Conservation (phyloP, 805 yeast species). For the Ogataea pini region DNA sequence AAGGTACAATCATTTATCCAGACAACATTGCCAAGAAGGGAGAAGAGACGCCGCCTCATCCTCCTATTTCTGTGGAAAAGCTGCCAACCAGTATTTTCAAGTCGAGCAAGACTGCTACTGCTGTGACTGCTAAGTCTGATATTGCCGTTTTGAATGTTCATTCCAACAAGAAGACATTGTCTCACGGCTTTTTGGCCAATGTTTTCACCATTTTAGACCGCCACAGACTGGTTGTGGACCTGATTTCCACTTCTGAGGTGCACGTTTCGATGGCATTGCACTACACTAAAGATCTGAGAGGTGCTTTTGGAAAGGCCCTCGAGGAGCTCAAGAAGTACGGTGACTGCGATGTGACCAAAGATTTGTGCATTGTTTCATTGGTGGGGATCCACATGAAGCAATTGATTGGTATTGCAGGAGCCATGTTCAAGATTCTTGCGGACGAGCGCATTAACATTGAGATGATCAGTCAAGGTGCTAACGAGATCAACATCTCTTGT, state of each 20-base stretch:
- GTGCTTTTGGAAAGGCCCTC: slow-evolving; percentile 67
- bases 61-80: slow-evolving; percentile 73
- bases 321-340: slow-evolving; percentile 81
- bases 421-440: slow-evolving; percentile 93
- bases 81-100: slow-evolving; percentile 40
- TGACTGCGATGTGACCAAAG: slow-evolving; percentile 81
- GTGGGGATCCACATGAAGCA: slow-evolving; percentile 98
- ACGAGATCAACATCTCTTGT: slow-evolving; percentile 94
- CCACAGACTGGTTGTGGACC: slow-evolving; percentile 85
- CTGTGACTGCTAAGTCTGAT: slow-evolving; percentile 92
- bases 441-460: slow-evolving; percentile 91
- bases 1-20: slow-evolving; percentile 93
- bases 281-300: slow-evolving; percentile 59
- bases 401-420: slow-evolving; percentile 94
- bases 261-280: slow-evolving; percentile 98
- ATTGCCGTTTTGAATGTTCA: slow-evolving; percentile 92
- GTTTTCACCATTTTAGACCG: slow-evolving; percentile 85
- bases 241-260: slow-evolving; percentile 95
- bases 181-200: slow-evolving; percentile 93
- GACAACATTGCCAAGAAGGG: slow-evolving; percentile 85
- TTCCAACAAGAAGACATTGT: slow-evolving; percentile 86
- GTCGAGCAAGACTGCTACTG: slow-evolving; percentile 78
- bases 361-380: slow-evolving; percentile 87
- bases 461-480: slow-evolving; percentile 98
- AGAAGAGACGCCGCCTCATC: slow-evolving; percentile 91